Evolutionary conservation across 495 filamentous ascomycete species (phyloP), one percentile per base, ranked within the genome.

Genomic region (Hypomontagnella submonticulosa): DNA sequence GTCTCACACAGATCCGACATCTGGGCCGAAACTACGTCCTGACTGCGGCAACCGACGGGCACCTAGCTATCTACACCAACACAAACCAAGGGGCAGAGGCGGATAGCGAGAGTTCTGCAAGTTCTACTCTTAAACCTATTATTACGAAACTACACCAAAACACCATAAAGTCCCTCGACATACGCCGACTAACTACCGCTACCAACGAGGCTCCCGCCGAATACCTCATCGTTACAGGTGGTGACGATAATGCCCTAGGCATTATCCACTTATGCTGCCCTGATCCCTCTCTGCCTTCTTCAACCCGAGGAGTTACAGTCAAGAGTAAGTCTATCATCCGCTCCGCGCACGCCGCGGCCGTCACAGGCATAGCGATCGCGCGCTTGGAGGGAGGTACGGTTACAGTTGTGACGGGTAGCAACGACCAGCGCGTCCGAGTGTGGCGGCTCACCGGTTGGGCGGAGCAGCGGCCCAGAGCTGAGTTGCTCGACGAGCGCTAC

Each of bases 221-320:
- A 44, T 81, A 78, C 27, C 33, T 94, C 7, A 61, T 94, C 13
- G 71, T 88, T n/a, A 89, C 90, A 0, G 92, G 90, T 12, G 91
- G 93, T 4, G 93, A 97, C 64, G 93, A 96, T 67, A 92, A 93
- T 65, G 88, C 89, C 3, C 68, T 97, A 0, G 84, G 83, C 0
- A 67, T 94, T 8, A 83, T 87, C 0, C 76, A 83, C 33, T 20
- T 62, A 11, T 8, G 30, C 57, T 87, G 41, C 46, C 54, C 41
- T 69, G 68, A 0, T 15, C 23, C 27, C 16, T 48, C 2, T 19
- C 44, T 40, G 10, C 33, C 23, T 18, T n/a, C 13, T 36, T 40
- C 7, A 20, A 23, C 43, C 63, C 1, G 19, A 9, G 12, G 4
- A 9, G 5, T 75, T 43, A 61, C 54, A 20, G 48, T 79, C 8